phyloP scores from a whole-genome alignment of 257 asterid species.

The Misopates orontium region DNA sequence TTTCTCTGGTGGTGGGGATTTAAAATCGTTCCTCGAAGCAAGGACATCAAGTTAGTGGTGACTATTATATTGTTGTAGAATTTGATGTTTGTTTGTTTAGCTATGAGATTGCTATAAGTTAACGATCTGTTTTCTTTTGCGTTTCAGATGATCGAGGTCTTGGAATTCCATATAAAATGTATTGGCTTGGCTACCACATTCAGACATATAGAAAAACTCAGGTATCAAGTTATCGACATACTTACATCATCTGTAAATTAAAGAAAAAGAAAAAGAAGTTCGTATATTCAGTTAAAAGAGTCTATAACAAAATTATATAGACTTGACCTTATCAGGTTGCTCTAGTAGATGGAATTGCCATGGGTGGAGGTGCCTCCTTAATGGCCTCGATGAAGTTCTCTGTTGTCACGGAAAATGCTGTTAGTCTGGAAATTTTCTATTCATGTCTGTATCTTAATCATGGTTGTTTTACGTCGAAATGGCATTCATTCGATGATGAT shows the following conservation, averaged over 20 bases:
- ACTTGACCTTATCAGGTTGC: constrained; percentile 78
- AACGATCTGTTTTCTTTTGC: constrained; percentile 9
- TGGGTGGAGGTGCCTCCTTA: constrained; percentile 97
- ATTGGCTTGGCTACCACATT: constrained; percentile 95
- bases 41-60: constrained; percentile 58
- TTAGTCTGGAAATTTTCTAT: constrained; percentile 33
- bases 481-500: too few relatives aligned
- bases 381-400: constrained; percentile 90
- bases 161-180: constrained; percentile 80
- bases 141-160: constrained; percentile 67
- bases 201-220: constrained; percentile 74
- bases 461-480: background rate
- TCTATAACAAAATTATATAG: too few relatives aligned
- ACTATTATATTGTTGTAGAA: constrained; percentile 6
- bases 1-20: constrained; percentile 94
- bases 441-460: too few relatives aligned
- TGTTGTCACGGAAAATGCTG: constrained; percentile 85
- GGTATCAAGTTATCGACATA: constrained; percentile 43
- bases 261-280: background rate
- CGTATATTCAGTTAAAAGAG: too few relatives aligned
- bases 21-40: constrained; percentile 75
- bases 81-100: constrained; percentile 10
- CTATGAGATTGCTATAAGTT: too few relatives aligned
- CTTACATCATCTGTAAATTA: background rate
- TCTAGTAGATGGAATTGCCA: constrained; percentile 81